Evolutionary conservation across 306 rosid genomes (phyloP).

Genomic region (Malus orientalis): DNA sequence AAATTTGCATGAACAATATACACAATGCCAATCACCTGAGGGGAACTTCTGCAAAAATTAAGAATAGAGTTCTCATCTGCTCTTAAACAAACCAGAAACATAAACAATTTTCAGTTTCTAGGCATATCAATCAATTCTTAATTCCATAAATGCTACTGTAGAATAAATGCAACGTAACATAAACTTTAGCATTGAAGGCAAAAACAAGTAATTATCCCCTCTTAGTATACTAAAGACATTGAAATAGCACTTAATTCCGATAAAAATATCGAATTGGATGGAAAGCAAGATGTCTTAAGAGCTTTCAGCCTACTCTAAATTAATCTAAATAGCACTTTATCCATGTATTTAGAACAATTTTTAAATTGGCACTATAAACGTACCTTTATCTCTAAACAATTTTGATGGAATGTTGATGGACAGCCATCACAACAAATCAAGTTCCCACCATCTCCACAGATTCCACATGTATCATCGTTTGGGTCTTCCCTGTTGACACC

Average conservation of each 20-base stretch:
- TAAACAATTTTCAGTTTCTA: conserved; percentile 10
- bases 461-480: conserved; percentile 90
- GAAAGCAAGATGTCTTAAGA: too few relatives aligned
- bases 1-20: conserved; percentile 85
- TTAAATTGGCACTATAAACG: conserved; percentile 3
- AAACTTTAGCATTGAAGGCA: too few relatives aligned
- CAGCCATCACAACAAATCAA: conserved; percentile 93
- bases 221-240: too few relatives aligned
- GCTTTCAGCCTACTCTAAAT: too few relatives aligned
- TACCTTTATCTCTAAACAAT: conserved; percentile 81
- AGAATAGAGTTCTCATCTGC: conserved; percentile 9
- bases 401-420: conserved; percentile 94
- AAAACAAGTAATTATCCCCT: too few relatives aligned
- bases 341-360: background rate
- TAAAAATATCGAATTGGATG: too few relatives aligned
- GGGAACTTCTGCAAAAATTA: conserved; percentile 71
- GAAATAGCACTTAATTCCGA: too few relatives aligned
- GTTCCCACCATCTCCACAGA: conserved; percentile 97
- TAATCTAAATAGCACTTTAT: background rate
- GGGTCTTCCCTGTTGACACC: conserved; percentile 85
- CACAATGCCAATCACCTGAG: conserved; percentile 87
- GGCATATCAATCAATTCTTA: background rate
- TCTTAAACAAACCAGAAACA: background rate
- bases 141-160: too few relatives aligned
- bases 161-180: too few relatives aligned